These are phyloP conservation scores for Penicillium dipodomyicola DNA, from an alignment of 495 filamentous ascomycete species.

Conservation along the genomic window DNA sequence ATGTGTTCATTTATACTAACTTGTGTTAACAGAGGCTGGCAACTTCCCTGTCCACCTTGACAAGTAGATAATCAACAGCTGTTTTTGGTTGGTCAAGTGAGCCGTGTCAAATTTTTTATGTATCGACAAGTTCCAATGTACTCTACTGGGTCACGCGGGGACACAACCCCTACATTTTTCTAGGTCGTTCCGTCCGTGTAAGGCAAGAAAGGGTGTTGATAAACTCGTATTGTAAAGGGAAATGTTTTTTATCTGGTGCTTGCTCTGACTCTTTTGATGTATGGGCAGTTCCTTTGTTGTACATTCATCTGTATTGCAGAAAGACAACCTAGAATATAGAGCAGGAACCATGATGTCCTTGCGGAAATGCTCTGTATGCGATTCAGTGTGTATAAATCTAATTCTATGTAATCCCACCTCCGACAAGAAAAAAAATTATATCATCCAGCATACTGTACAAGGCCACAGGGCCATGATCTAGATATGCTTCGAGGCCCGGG, in stretches of 20 bases:
- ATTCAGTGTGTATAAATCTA: slow-evolving; percentile 29
- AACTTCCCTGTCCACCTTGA: slow-evolving; percentile 74
- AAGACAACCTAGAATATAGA: neutral
- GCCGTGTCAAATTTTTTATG: slow-evolving; percentile 32
- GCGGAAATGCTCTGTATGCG: slow-evolving; percentile 21
- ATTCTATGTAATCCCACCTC: slow-evolving; percentile 24
- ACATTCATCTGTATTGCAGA: neutral
- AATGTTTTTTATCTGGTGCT: slow-evolving; percentile 8
- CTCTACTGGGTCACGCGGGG: slow-evolving; percentile 42
- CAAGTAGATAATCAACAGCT: slow-evolving; percentile 29
- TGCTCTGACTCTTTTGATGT: neutral
- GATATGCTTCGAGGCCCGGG: neutral
- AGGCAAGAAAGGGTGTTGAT: slow-evolving; percentile 32
- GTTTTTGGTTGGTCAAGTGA: slow-evolving; percentile 25
- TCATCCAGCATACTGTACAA: slow-evolving; percentile 18
- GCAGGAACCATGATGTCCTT: slow-evolving; percentile 10
- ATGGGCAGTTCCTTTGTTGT: neutral
- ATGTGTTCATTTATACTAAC: slow-evolving; percentile 18
- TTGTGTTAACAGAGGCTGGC: slow-evolving; percentile 65
- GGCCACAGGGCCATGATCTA: neutral
- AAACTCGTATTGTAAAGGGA: slow-evolving; percentile 33
- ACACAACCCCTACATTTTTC: slow-evolving; percentile 31
- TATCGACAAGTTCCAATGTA: slow-evolving; percentile 46
- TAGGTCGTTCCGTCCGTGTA: slow-evolving; percentile 18
- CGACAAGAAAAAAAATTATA: slow-evolving; percentile 12